phyloP scores from a whole-genome alignment of 1,284 basidiomycete species.

The Ganoderma multipileum region DNA sequence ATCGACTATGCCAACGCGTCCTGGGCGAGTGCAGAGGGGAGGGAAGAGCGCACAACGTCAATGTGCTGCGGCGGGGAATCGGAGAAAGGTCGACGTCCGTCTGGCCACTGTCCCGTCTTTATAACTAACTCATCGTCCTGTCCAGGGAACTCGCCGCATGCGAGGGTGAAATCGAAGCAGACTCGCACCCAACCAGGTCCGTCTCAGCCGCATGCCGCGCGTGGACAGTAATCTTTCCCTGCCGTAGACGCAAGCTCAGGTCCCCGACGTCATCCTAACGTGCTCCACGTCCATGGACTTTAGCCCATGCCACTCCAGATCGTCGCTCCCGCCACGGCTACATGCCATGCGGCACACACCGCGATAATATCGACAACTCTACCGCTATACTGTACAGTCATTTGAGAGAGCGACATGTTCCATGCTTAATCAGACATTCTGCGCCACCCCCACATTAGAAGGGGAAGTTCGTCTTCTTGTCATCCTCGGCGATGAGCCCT shows the following conservation, averaged over 20 bases:
- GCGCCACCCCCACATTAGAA: constrained; percentile 21
- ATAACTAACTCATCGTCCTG: neutral
- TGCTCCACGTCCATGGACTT: neutral
- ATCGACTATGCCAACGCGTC: neutral
- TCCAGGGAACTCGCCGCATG: constrained; percentile 2
- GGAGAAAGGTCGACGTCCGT: neutral
- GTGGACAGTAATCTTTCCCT: neutral
- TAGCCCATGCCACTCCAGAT: neutral
- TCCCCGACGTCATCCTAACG: neutral
- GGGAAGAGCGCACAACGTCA: neutral
- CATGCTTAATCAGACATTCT: neutral
- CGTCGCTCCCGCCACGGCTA: neutral
- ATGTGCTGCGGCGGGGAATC: constrained; percentile 3
- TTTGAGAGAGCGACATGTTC: neutral
- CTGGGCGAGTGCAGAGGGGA: neutral
- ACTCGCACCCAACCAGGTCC: neutral
- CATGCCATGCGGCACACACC: neutral
- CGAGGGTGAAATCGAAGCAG: constrained; percentile 7
- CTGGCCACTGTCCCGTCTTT: neutral
- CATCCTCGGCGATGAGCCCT: constrained; percentile 25
- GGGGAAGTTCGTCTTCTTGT: constrained; percentile 28
- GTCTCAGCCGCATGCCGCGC: neutral
- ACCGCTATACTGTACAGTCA: neutral
- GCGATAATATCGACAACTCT: neutral
- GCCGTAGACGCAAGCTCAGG: neutral